Evolutionary conservation across 441 rosid genomes (phyloP).

Genomic region (Kokia cookei): DNA sequence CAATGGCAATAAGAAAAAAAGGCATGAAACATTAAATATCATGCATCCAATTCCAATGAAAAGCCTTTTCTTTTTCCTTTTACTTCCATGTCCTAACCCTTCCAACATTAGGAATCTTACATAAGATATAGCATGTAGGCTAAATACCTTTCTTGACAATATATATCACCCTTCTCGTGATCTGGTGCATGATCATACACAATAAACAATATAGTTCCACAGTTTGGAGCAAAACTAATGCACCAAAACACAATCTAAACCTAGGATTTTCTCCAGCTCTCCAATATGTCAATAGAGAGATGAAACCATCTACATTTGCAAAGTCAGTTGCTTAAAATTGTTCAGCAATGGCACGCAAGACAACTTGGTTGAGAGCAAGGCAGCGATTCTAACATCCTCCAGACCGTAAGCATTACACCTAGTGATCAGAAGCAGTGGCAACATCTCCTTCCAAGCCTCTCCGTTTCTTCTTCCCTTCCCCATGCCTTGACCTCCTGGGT

Average conservation of each 20-base stretch:
- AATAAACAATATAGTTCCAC: not conserved
- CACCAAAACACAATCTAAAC: not conserved
- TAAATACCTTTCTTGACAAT: not conserved
- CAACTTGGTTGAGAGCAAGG: not conserved
- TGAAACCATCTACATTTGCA: not conserved
- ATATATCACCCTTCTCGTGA: not conserved
- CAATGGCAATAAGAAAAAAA: no score
- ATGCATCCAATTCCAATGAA: not conserved
- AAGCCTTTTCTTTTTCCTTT: not conserved
- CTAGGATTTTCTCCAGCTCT: not conserved
- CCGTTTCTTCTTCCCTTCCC: constrained; percentile 86
- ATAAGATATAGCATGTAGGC: not conserved
- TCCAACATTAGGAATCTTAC: not conserved
- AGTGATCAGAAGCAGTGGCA: constrained; percentile 29
- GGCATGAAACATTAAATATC: no score
- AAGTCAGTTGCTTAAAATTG: not conserved
- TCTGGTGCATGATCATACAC: constrained; percentile 1
- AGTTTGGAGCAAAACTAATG: not conserved
- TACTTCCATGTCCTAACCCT: not conserved
- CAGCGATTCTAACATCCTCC: not conserved
- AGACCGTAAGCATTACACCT: not conserved
- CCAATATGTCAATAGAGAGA: not conserved
- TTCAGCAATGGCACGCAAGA: not conserved
- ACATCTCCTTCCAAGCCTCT: constrained; percentile 42
- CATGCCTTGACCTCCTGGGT: constrained; percentile 92